Percentiles rank a stretch among this genome's conserved stretches.
These are phyloP conservation scores for Rhodotorula sp. DNA, from an alignment of 1,284 basidiomycete genomes.

Conservation along the genomic window DNA sequence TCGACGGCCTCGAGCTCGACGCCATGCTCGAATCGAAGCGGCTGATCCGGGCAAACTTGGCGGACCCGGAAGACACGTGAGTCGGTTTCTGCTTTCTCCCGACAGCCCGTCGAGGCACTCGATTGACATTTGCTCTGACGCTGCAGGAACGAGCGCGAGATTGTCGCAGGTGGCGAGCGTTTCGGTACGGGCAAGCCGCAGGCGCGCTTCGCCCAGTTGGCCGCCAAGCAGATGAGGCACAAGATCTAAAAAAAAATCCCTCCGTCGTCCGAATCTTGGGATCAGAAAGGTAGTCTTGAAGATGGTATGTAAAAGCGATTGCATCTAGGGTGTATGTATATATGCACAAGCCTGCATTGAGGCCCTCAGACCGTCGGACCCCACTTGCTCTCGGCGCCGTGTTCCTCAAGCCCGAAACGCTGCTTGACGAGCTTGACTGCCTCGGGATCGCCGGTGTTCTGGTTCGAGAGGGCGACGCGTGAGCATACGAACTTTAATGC, in stretches of 20 bases:
- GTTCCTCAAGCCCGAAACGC: constrained; percentile 39
- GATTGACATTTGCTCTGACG: not conserved
- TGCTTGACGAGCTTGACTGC: constrained; percentile 47
- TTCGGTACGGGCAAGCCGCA: constrained; percentile 34
- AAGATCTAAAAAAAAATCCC: constrained; percentile 26
- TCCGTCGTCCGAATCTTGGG: not conserved
- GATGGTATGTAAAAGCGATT: not conserved
- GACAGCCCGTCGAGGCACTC: not conserved
- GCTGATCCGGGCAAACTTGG: constrained; percentile 24
- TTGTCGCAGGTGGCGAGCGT: constrained; percentile 35
- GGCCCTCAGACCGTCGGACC: constrained; percentile 11
- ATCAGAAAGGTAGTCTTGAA: not conserved
- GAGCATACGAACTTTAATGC: not conserved
- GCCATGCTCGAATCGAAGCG: constrained; percentile 28
- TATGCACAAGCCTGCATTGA: not conserved
- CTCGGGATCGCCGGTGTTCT: constrained; percentile 49
- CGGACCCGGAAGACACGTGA: constrained; percentile 29
- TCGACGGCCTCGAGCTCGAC: constrained; percentile 26
- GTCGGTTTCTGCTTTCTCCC: not conserved
- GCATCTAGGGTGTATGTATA: not conserved
- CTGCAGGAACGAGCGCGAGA: constrained; percentile 34
- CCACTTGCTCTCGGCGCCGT: constrained; percentile 5
- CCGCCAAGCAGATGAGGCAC: constrained; percentile 31
- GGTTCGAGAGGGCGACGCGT: not conserved
- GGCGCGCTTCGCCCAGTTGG: constrained; percentile 28